Evolutionary conservation across 2,329 filamentous ascomycete species (phyloP).

Genomic region (Paraconiothyrium brasiliense): DNA sequence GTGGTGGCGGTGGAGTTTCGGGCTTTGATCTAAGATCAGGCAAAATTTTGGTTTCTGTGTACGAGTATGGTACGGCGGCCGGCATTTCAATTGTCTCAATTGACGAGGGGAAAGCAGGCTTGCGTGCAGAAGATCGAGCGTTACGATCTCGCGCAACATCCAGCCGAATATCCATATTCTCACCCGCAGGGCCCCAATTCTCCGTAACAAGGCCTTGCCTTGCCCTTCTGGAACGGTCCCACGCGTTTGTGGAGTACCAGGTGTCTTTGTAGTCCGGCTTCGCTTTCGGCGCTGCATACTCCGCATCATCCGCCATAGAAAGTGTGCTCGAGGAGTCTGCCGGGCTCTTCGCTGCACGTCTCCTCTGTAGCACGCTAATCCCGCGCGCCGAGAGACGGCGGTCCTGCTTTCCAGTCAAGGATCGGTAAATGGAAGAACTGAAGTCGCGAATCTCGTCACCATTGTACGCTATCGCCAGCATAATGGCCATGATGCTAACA

Average conservation of each 20-base stretch:
- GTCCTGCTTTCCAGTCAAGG: slow-evolving; percentile 30
- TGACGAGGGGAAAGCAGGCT: background rate
- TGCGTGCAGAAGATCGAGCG: background rate
- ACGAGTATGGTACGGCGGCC: background rate
- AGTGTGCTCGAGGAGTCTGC: slow-evolving; percentile 21
- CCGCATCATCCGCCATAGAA: slow-evolving; percentile 33
- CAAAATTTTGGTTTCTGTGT: background rate
- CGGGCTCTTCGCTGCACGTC: slow-evolving; percentile 22
- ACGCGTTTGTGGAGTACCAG: background rate
- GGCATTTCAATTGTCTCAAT: background rate
- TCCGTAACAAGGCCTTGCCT: background rate
- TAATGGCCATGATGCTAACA: slow-evolving; percentile 32
- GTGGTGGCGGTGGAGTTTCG: background rate
- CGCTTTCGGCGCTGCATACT: slow-evolving; percentile 28
- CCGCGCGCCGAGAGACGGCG: slow-evolving; percentile 25
- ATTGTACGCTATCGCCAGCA: slow-evolving; percentile 41
- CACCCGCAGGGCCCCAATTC: background rate
- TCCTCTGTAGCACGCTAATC: slow-evolving; percentile 39
- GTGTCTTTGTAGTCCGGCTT: slow-evolving; percentile 17
- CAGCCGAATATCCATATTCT: no score
- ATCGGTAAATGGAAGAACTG: slow-evolving; percentile 23
- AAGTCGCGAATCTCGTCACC: slow-evolving; percentile 37
- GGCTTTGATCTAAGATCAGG: background rate
- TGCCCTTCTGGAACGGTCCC: background rate
- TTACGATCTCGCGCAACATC: background rate